Conservation (phyloP, 441 rosid genomes). For the Francoa sonchifolia region DNA sequence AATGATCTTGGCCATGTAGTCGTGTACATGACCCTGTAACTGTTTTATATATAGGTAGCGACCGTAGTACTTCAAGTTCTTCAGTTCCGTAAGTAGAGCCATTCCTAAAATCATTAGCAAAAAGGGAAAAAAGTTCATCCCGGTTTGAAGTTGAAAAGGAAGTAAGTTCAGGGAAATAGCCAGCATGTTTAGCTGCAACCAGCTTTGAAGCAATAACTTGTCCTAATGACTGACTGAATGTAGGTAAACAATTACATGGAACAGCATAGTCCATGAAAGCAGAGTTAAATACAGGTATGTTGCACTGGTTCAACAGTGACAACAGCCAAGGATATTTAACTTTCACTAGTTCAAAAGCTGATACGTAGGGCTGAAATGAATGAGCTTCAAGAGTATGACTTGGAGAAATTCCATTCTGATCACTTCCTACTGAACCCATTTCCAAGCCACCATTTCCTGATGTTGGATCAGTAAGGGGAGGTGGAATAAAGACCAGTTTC, state of each 20-base stretch:
- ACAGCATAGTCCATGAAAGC: constrained; percentile 74
- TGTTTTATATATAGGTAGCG: constrained; percentile 83
- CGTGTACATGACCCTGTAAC: constrained; percentile 56
- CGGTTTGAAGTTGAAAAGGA: constrained; percentile 55
- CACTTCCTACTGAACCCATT: constrained; percentile 19
- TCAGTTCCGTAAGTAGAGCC: constrained; percentile 52
- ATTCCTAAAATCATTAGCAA: constrained; percentile 68
- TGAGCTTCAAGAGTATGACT: constrained; percentile 32
- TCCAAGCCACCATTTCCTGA: constrained; percentile 24
- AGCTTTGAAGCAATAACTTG: constrained; percentile 85
- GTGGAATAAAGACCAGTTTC: constrained; percentile 75
- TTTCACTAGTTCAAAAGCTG: constrained; percentile 45
- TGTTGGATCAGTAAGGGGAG: constrained; percentile 28
- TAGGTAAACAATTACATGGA: constrained; percentile 60
- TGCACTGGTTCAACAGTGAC: constrained; percentile 75
- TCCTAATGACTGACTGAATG: constrained; percentile 57
- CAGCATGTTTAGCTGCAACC: constrained; percentile 64
- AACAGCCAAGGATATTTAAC: constrained; percentile 69
- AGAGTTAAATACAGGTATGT: constrained; percentile 67
- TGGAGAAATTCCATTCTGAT: constrained; percentile 24
- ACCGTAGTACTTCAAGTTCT: constrained; percentile 67
- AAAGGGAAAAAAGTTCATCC: constrained; percentile 69
- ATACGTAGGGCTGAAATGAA: constrained; percentile 31
- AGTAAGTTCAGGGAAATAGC: constrained; percentile 58
- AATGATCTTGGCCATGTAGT: constrained; percentile 52